Percentiles rank a stretch among this genome's conserved stretches.
These are phyloP conservation scores for Suillus clintonianus DNA, from an alignment of 768 basidiomycete genomes.

Conservation along the genomic window DNA sequence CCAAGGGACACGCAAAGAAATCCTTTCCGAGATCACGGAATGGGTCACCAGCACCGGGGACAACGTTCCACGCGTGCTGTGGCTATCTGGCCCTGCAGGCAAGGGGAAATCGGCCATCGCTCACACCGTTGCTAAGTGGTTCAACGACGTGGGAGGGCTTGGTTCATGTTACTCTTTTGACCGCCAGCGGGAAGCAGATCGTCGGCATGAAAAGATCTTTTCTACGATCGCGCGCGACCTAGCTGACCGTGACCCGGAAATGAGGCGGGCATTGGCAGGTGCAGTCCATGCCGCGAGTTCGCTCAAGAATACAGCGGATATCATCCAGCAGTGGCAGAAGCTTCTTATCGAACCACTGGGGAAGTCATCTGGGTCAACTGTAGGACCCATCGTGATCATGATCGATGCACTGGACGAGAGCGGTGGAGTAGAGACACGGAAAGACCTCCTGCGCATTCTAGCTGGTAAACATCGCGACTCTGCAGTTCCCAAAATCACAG, in stretches of 20 bases:
- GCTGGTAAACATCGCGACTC: too few relatives aligned
- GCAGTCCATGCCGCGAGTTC: background rate
- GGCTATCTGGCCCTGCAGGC: constrained; percentile 27
- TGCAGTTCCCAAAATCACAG: too few relatives aligned
- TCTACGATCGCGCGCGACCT: constrained; percentile 22
- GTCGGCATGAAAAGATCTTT: constrained; percentile 11
- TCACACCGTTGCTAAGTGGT: constrained; percentile 7
- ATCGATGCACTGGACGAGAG: constrained; percentile 25
- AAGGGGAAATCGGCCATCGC: constrained; percentile 22
- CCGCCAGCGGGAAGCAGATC: background rate
- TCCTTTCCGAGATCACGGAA: constrained; percentile 25
- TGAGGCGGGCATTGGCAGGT: background rate
- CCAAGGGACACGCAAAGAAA: constrained; percentile 19
- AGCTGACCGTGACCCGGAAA: background rate
- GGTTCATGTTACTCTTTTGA: constrained; percentile 13
- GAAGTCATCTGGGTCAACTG: background rate
- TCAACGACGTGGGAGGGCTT: constrained; percentile 12
- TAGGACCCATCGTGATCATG: constrained; percentile 17
- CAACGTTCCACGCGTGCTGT: constrained; percentile 13
- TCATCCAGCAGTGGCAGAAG: background rate
- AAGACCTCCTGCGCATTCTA: background rate
- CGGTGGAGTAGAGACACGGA: background rate
- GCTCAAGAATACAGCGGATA: background rate
- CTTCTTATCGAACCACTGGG: background rate
- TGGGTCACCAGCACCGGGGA: constrained; percentile 20